Percentiles rank a stretch among this genome's conserved stretches.
Conservation (phyloP, 768 basidiomycete species). For the Pulveroboletus sp. region DNA sequence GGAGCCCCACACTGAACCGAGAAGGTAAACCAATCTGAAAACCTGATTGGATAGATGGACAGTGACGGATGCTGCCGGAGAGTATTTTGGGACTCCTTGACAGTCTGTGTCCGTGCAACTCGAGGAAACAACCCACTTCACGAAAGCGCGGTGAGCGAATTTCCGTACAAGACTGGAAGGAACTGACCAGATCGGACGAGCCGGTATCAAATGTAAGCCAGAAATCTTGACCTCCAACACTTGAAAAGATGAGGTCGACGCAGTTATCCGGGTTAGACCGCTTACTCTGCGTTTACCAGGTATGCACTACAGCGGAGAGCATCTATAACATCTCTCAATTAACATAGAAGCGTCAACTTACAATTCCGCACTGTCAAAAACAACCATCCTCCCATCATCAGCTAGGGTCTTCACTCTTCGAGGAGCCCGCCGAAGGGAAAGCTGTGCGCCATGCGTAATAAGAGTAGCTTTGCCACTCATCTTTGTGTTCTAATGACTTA, state of each 20-base stretch:
- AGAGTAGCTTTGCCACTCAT: constrained; percentile 16
- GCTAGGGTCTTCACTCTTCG: constrained; percentile 15
- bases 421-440: constrained; percentile 23
- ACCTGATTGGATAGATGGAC: constrained; percentile 29
- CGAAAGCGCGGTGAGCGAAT: constrained; percentile 1
- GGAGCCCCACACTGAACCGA: constrained; percentile 50
- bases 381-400: constrained; percentile 19
- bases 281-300: constrained; percentile 37
- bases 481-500: background rate
- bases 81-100: constrained; percentile 40
- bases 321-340: background rate
- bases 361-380: constrained; percentile 35
- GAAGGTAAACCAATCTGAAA: constrained; percentile 51
- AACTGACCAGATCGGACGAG: constrained; percentile 51
- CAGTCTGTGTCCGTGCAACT: constrained; percentile 47
- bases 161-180: background rate
- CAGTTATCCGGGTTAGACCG: background rate
- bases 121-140: constrained; percentile 51
- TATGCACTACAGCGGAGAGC: constrained; percentile 33
- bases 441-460: constrained; percentile 21
- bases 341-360: constrained; percentile 18
- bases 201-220: constrained; percentile 53
- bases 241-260: constrained; percentile 16
- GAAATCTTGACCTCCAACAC: constrained; percentile 43
- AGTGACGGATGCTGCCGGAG: constrained; percentile 28